Conservation (phyloP, 495 filamentous ascomycete species). For the Neurospora africana region DNA sequence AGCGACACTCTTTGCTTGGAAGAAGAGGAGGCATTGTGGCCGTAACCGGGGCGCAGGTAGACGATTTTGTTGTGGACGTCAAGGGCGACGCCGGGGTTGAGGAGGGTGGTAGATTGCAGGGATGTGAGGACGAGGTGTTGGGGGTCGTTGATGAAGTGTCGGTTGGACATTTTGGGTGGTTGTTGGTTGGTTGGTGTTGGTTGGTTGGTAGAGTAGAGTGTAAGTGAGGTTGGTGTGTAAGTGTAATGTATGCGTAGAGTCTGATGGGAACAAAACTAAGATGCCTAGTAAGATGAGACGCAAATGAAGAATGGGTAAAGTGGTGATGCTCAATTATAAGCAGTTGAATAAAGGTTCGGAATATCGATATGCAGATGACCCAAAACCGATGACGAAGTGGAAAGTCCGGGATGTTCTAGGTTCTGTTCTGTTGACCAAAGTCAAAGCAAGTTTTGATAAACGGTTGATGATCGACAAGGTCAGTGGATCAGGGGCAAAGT, state of each 20-base stretch:
- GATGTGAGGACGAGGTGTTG: slow-evolving; percentile 67
- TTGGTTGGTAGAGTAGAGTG: background rate
- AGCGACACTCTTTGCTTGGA: slow-evolving; percentile 54
- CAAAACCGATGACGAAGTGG: background rate
- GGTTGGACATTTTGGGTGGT: slow-evolving; percentile 39
- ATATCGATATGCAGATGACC: background rate
- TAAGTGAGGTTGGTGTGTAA: background rate
- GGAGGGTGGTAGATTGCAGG: slow-evolving; percentile 65
- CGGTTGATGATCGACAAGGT: background rate
- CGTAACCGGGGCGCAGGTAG: slow-evolving; percentile 53
- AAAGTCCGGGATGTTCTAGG: background rate
- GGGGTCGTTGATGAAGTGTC: slow-evolving; percentile 91
- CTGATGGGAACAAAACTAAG: too few relatives aligned
- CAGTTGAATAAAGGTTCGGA: background rate
- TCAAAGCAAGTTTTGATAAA: background rate
- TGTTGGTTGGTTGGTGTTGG: background rate
- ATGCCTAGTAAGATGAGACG: too few relatives aligned
- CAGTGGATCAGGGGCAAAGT: background rate
- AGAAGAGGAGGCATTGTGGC: background rate
- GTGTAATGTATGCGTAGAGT: too few relatives aligned
- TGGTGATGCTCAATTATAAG: background rate
- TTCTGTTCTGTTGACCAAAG: background rate
- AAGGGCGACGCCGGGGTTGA: slow-evolving; percentile 75
- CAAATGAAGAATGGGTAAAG: too few relatives aligned
- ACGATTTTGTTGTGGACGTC: slow-evolving; percentile 78